Percentiles rank a stretch among this genome's conserved stretches.
These are phyloP conservation scores for Cetradonia linearis DNA, from an alignment of 495 filamentous ascomycete species.

Conservation along the genomic window DNA sequence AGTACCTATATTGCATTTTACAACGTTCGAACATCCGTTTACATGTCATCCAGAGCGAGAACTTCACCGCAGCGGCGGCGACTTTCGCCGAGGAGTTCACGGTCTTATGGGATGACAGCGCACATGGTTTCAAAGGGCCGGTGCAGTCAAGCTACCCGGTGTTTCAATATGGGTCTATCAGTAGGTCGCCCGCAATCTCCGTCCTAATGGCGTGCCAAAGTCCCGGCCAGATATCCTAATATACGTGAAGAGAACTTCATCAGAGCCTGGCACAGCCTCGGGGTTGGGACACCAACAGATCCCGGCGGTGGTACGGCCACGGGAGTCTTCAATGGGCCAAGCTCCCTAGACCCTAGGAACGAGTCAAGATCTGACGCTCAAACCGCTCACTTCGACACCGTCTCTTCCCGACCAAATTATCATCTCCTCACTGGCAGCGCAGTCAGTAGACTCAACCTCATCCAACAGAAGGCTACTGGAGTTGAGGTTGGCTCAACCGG, in stretches of 20 bases:
- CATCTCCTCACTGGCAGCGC: slow-evolving; percentile 27
- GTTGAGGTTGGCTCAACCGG: slow-evolving; percentile 14
- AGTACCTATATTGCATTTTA: not conserved
- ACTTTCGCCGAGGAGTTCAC: slow-evolving; percentile 29
- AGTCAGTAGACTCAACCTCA: slow-evolving; percentile 27
- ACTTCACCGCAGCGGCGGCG: slow-evolving; percentile 27
- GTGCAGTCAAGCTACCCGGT: slow-evolving; percentile 41
- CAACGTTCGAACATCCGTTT: not conserved
- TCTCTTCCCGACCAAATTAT: slow-evolving; percentile 26
- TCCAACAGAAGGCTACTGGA: slow-evolving; percentile 14
- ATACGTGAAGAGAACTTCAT: slow-evolving; percentile 37
- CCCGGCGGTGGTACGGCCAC: slow-evolving; percentile 34
- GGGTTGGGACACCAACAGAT: slow-evolving; percentile 34
- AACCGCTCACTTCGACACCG: slow-evolving; percentile 22
- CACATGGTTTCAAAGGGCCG: slow-evolving; percentile 29
- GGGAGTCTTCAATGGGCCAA: slow-evolving; percentile 35
- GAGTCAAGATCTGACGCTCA: slow-evolving; percentile 29
- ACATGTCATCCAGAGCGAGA: slow-evolving; percentile 25
- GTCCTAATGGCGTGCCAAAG: slow-evolving; percentile 7
- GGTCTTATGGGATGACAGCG: slow-evolving; percentile 25
- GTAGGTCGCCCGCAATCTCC: slow-evolving; percentile 26
- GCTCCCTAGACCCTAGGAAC: slow-evolving; percentile 30
- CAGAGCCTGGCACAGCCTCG: slow-evolving; percentile 36
- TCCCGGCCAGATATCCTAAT: not conserved
- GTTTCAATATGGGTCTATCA: slow-evolving; percentile 38